Evolutionary conservation across 2,329 filamentous ascomycete species (phyloP).

Genomic region (Fusarium oxysporum): DNA sequence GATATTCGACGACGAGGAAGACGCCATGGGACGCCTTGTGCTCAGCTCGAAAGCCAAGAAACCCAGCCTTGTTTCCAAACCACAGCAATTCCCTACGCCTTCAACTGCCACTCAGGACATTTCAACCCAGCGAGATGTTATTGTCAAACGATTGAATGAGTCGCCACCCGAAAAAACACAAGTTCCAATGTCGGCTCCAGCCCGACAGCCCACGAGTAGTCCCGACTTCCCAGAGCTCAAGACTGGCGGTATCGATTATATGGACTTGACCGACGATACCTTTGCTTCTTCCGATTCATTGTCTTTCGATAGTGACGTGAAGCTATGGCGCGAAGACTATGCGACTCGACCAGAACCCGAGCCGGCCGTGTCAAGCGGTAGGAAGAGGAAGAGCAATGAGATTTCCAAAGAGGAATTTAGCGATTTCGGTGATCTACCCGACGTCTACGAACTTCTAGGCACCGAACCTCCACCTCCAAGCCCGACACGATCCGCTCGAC

Average conservation of each 20-base stretch:
- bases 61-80: conserved; percentile 56
- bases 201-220: conserved; percentile 32
- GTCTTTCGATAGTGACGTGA: conserved; percentile 52
- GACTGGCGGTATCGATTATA: conserved; percentile 51
- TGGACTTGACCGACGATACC: conserved; percentile 56
- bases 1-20: conserved; percentile 44
- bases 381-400: conserved; percentile 66
- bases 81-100: conserved; percentile 57
- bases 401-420: conserved; percentile 53
- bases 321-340: conserved; percentile 58
- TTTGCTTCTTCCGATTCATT: conserved; percentile 51
- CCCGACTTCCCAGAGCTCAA: conserved; percentile 53
- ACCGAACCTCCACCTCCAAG: conserved; percentile 54
- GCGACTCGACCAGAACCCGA: conserved; percentile 54
- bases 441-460: conserved; percentile 63
- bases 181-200: conserved; percentile 12
- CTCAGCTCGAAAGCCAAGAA: conserved; percentile 59
- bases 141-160: conserved; percentile 25
- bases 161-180: conserved; percentile 45
- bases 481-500: conserved; percentile 46
- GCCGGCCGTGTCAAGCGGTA: conserved; percentile 54
- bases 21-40: conserved; percentile 59
- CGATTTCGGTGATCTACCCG: conserved; percentile 62
- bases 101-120: conserved; percentile 39
- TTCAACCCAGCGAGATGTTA: conserved; percentile 29